Evolutionary conservation across 2,329 filamentous ascomycete genomes (phyloP), one percentile per base, ranked within the genome.

Genomic region (Xylariaceae sp.): DNA sequence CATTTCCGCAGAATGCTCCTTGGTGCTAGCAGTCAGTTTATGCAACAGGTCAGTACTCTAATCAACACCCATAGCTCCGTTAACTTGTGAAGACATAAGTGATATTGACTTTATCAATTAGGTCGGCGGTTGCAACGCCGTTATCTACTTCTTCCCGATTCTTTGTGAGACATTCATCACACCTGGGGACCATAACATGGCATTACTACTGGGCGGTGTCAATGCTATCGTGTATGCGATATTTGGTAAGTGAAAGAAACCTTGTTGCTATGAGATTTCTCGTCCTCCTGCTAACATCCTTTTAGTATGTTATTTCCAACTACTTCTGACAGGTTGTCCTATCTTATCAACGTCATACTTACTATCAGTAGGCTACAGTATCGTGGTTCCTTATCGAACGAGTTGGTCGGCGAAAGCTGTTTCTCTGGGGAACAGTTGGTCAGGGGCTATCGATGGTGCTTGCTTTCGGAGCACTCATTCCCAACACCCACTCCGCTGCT

Each of bases 1-100:
- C 83, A 87, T 64, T 81, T 86, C 72, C 80, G 84, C 6, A 78
- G 85, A 27, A 84, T 87, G 77, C 59, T 86, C 47, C 77, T 88
- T 5, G 84, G 83, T 3, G 75, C 80, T 0, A 79, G 77, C 7
- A 77, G 77, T 4, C 83, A 87, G 67, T 73, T 86, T 36, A 83
- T 86, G 76, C 84, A 86, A 65, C 84, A 87, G 59, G 72, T 58
- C 8, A 35, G 55, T 37, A 16, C 3, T 5, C 11, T 4, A 21
- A n/a, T 21, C 10, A 4, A 21, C n/a, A 4, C 3, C 3, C 2
- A 4, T 11, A 29, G 39, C 13, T 24, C 15, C 23, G 8, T 36
- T 23, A 6, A 11, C 7, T 8, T 18, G 9, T 10, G 11, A 30
- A 15, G 5, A 6, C 3, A 21, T 3, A 6, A 10, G 18, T 6